These are phyloP conservation scores for Dioscorea cayenensis DNA, from an alignment of 116 monocot species.

Conservation along the genomic window DNA sequence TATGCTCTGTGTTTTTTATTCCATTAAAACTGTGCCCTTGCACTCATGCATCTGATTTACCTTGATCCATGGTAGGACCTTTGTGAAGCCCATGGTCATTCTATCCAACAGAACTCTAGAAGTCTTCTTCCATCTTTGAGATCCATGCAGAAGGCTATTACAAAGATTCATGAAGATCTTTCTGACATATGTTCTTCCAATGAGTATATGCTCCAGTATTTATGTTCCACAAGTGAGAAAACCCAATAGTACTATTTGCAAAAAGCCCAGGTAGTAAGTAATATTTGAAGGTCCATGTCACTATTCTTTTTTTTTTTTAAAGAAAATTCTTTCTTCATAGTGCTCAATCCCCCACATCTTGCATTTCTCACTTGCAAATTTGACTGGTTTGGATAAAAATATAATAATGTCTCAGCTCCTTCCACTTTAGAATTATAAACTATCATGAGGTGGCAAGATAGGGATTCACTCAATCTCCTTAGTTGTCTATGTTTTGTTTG, in stretches of 20 bases:
- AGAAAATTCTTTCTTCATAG: no score
- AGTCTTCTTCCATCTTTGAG: slow-evolving; percentile 68
- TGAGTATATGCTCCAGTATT: slow-evolving; percentile 79
- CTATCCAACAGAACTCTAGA: slow-evolving; percentile 80
- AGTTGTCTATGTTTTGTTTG: no score
- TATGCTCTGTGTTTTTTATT: neutral
- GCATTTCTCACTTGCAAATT: neutral
- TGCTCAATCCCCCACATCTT: neutral
- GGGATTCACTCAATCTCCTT: no score
- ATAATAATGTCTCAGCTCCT: no score
- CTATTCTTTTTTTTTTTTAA: no score
- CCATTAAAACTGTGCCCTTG: neutral
- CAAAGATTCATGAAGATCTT: slow-evolving; percentile 85
- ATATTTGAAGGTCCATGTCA: no score
- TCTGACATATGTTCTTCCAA: slow-evolving; percentile 81
- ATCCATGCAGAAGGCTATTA: slow-evolving; percentile 84
- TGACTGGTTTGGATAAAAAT: no score
- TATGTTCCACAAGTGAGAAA: slow-evolving; percentile 38
- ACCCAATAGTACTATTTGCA: slow-evolving; percentile 6
- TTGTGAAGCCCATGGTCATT: slow-evolving; percentile 74
- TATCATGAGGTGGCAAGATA: no score
- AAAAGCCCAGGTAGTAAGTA: neutral
- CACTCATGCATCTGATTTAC: neutral
- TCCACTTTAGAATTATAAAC: no score
- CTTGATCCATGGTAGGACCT: slow-evolving; percentile 56